phyloP scores from a whole-genome alignment of 2,329 filamentous ascomycete genomes.

The Penicillium sp. region DNA sequence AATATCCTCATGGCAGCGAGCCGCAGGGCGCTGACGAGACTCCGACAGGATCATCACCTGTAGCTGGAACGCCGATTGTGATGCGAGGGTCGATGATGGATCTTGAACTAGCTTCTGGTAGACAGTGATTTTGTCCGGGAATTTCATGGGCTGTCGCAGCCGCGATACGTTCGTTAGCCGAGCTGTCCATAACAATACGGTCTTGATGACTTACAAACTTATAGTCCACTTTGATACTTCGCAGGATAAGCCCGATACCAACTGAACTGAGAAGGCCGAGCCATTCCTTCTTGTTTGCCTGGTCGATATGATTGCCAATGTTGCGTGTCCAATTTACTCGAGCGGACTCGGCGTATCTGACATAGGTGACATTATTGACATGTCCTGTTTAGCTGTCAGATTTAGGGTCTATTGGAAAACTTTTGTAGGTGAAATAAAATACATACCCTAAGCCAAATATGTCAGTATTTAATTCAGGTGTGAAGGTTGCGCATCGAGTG shows the following conservation, averaged over 20 bases:
- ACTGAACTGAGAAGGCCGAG: constrained; percentile 64
- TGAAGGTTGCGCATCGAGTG: background rate
- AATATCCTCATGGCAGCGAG: constrained; percentile 73
- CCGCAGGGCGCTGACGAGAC: constrained; percentile 67
- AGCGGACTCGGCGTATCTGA: constrained; percentile 77
- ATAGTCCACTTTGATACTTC: constrained; percentile 77
- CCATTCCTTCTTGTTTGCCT: constrained; percentile 64
- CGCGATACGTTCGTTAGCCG: background rate
- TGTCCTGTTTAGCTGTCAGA: constrained; percentile 55
- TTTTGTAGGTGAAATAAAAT: no score
- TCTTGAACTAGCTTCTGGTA: constrained; percentile 70
- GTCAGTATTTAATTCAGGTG: background rate
- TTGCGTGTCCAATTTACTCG: constrained; percentile 76
- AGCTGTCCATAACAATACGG: background rate
- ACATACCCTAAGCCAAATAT: constrained; percentile 26
- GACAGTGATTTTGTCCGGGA: constrained; percentile 77
- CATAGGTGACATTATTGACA: constrained; percentile 84
- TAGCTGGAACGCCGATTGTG: constrained; percentile 41
- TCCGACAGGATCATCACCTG: constrained; percentile 72
- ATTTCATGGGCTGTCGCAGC: constrained; percentile 68
- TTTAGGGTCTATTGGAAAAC: background rate
- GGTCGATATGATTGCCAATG: constrained; percentile 63
- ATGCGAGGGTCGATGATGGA: constrained; percentile 41
- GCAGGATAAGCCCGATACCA: constrained; percentile 71
- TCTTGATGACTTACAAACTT: constrained; percentile 67